Evolutionary conservation across 306 rosid genomes (phyloP), one percentile per base, ranked within the genome.

Genomic region (Astragalus glycyphyllos): DNA sequence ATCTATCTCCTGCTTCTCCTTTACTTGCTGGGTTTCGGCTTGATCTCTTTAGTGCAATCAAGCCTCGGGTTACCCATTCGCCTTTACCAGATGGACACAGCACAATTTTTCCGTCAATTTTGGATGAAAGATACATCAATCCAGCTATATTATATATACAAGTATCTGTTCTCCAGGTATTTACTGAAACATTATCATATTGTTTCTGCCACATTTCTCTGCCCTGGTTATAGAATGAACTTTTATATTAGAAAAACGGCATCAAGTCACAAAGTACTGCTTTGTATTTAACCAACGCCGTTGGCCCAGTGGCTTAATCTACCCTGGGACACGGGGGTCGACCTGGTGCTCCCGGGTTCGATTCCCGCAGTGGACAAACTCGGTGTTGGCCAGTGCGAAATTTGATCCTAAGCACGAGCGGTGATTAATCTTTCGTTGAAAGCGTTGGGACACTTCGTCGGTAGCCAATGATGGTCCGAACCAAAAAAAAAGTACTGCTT

Each of bases 1-100:
- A 75, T 85, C 62, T 91, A 23, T 82, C 96, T 65, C 89, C 87
- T 47, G 80, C 80, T 71, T 91, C 96, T 31, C 97, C 96, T 63
- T 54, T 62, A 80, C 86, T 89, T 78, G 90, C 92, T 20, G 99
- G 99, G 61, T 95, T 95, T 79, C 97, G 99, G 57, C 75, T 95
- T 66, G 99, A 95, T 72, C 91, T 92, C 84, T 87, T 83, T 45
- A 77, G 88, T 55, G 96, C 93, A 63, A 89, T 95, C 78, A 95
- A 87, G 85, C 96, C 95, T 73, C 89, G 90, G 76, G 90, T 89
- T 74, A 86, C 86, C 71, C 99, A 91, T 87, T 91, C 99, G 38
- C 99, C 96, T 45, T 58, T 75, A 59, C 82, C 88, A 31, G 81
- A 90, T 79, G 74, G 75, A 68, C 76, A 15, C 34, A 58, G 46